phyloP scores from a whole-genome alignment of 1,284 basidiomycete species.

The Cutaneotrichosporon mucoides region DNA sequence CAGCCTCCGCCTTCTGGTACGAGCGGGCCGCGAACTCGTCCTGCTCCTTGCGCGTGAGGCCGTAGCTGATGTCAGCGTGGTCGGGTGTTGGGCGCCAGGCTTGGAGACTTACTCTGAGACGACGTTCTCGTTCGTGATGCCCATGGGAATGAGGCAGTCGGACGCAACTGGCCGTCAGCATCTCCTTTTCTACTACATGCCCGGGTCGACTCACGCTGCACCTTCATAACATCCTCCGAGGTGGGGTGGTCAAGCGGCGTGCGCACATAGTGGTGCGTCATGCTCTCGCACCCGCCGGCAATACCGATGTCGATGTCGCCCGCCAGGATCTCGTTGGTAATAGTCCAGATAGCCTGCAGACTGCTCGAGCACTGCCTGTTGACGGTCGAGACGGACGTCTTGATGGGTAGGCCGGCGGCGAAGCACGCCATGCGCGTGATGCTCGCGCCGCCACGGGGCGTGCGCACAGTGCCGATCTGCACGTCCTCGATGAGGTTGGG shows the following conservation, averaged over 20 bases:
- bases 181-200: constrained; percentile 16
- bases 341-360: constrained; percentile 60
- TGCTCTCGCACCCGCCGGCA: constrained; percentile 91
- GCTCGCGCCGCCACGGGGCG: constrained; percentile 46
- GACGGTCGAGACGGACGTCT: constrained; percentile 69
- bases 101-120: constrained; percentile 51
- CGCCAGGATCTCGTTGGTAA: constrained; percentile 73
- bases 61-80: neutral
- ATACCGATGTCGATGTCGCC: constrained; percentile 92
- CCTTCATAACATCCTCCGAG: constrained; percentile 74
- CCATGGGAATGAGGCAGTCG: constrained; percentile 94
- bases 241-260: constrained; percentile 66
- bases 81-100: neutral
- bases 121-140: constrained; percentile 86
- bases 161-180: constrained; percentile 62
- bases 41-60: constrained; percentile 65
- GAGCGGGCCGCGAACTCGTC: constrained; percentile 82
- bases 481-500: constrained; percentile 80
- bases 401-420: constrained; percentile 17
- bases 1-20: constrained; percentile 71
- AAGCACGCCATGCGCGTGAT: constrained; percentile 19
- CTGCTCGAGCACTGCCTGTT: constrained; percentile 92
- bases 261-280: constrained; percentile 81
- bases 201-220: constrained; percentile 61
- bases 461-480: constrained; percentile 20